Base-by-base conservation (phyloP, 1,139 yeast species). In the Scheffersomyces titani region DNA sequence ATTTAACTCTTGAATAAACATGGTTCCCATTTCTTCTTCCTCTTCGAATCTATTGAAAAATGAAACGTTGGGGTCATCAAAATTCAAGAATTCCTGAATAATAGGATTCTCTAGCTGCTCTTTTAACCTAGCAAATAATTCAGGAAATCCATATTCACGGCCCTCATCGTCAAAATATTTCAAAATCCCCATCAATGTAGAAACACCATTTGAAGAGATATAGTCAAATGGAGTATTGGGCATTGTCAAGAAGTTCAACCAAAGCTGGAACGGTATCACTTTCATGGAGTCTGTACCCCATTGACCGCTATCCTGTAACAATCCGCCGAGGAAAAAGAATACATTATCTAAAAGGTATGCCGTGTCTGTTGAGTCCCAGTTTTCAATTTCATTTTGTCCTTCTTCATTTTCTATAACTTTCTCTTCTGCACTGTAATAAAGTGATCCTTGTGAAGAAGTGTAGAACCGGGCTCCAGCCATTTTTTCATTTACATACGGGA, bases 141-240 rank as follows among this genome's bases (percentile, higher is more conserved):
- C 59, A 0, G 76, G 74, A 19, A 82, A 75, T 0, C 85, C 88
- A 64, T 82, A 84, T 3, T 79, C 80, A 47, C 82, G 77, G 51
- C 80, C 76, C 53, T 84, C 84, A 54, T 84, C 87, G 62, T 87
- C 90, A 61, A 87, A 80, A 53, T 78, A 78, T 61, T 76, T 77
- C 53, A 88, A 73, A 2, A 86, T 81, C 30, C 85, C 87, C 53
- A 84, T 75, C 45, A 84, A 70, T 22, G 86, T 83, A 45, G 80
- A 75, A 59, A 85, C 71, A 1, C 88, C 84, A 59, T 81, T 82
- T 1, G 91, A 85, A 50, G 78, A 72, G 3, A 82, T 77, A 62
- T 81, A 86, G 64, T 89, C 92, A 67, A 77, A 87, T 0, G 94
- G 89, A 0, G 84, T 82, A 57, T 83, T 80, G 5, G 77, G 72